Evolutionary conservation across 2,329 filamentous ascomycete genomes (phyloP).

Genomic region (Phialophora expanda): DNA sequence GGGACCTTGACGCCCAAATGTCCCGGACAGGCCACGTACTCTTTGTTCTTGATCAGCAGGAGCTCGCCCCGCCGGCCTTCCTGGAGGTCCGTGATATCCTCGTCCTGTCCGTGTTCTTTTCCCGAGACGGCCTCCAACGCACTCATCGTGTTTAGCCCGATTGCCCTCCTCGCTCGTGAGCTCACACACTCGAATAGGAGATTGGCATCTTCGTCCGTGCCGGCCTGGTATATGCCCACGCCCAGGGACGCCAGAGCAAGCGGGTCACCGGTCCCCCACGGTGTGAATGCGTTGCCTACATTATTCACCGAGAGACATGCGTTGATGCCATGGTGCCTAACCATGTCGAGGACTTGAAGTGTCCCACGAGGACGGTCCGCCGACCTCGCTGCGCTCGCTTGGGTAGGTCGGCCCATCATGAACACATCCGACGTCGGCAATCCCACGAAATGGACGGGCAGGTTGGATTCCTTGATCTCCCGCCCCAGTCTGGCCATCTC

Average conservation of each 20-base stretch:
- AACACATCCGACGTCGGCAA: constrained; percentile 73
- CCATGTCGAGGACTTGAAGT: constrained; percentile 65
- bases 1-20: constrained; percentile 31
- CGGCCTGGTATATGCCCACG: constrained; percentile 71
- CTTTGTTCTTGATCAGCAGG: constrained; percentile 41
- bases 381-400: too few species aligned
- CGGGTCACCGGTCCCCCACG: constrained; percentile 70
- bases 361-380: constrained; percentile 61
- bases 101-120: constrained; percentile 36
- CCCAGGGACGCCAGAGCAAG: constrained; percentile 66
- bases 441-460: constrained; percentile 71
- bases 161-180: constrained; percentile 48
- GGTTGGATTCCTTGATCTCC: constrained; percentile 52
- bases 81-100: constrained; percentile 21
- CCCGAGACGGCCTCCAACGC: constrained; percentile 18
- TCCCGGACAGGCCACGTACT: constrained; percentile 41
- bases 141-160: constrained; percentile 41
- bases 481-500: constrained; percentile 58
- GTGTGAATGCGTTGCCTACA: constrained; percentile 76
- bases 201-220: constrained; percentile 63
- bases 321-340: constrained; percentile 62
- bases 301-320: constrained; percentile 72
- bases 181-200: constrained; percentile 63
- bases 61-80: constrained; percentile 35
- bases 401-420: constrained; percentile 65